These are phyloP conservation scores for Ascochyta clinopodiicola DNA, from an alignment of 2,329 filamentous ascomycete genomes.

Conservation along the genomic window DNA sequence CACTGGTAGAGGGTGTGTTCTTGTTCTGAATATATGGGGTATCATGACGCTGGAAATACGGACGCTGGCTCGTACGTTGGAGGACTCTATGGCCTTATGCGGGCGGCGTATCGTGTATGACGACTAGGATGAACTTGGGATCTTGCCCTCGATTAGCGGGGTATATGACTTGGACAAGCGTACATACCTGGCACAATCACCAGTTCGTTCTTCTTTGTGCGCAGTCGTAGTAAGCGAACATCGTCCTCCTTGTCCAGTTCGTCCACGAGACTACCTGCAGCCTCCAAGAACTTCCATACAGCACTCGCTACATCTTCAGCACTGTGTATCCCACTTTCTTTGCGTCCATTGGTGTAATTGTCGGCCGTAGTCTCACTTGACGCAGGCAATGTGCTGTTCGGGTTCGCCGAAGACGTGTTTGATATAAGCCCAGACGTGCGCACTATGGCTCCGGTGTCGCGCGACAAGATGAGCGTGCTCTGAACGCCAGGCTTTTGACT, in stretches of 20 bases:
- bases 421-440: slow-evolving; percentile 75
- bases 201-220: slow-evolving; percentile 85
- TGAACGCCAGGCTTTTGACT: slow-evolving; percentile 81
- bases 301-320: slow-evolving; percentile 76
- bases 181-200: slow-evolving; percentile 73
- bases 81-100: slow-evolving; percentile 52
- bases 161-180: not conserved
- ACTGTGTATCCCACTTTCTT: slow-evolving; percentile 60
- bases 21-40: slow-evolving; percentile 22
- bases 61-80: slow-evolving; percentile 4
- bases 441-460: slow-evolving; percentile 73
- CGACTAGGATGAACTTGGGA: slow-evolving; percentile 76
- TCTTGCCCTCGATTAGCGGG: slow-evolving; percentile 53
- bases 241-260: slow-evolving; percentile 80
- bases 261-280: slow-evolving; percentile 72
- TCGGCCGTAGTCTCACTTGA: slow-evolving; percentile 41
- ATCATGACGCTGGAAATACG: slow-evolving; percentile 26
- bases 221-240: slow-evolving; percentile 74
- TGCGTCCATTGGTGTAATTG: slow-evolving; percentile 41
- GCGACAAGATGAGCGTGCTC: slow-evolving; percentile 77
- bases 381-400: slow-evolving; percentile 48
- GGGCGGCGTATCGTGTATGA: slow-evolving; percentile 81
- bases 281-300: slow-evolving; percentile 77
- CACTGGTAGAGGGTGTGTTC: slow-evolving; percentile 61
- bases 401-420: slow-evolving; percentile 60